Evolutionary conservation across 2,329 filamentous ascomycete species (phyloP).

Genomic region (Paraconiothyrium sp.): DNA sequence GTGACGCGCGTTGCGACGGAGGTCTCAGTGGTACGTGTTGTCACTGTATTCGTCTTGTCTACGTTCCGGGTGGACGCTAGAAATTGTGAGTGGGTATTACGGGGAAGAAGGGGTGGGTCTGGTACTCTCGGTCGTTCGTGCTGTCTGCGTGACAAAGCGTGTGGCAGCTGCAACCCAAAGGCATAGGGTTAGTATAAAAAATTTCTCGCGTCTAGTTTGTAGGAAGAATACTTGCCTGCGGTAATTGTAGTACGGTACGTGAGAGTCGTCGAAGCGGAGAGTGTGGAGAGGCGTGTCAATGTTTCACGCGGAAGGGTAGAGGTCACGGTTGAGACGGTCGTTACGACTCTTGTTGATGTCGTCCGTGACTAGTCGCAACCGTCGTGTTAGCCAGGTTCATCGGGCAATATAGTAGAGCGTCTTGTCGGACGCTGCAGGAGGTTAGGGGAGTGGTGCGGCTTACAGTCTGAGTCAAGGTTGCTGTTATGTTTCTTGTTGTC

Average conservation of each 20-base stretch:
- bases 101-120: not conserved
- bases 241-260: not conserved
- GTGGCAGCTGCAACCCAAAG: not conserved
- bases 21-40: not conserved
- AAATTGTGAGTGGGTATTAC: not conserved
- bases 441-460: not conserved
- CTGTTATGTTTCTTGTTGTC: not conserved
- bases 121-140: too few species aligned
- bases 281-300: not conserved
- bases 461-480: conserved; percentile 8
- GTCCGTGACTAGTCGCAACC: not conserved
- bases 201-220: not conserved
- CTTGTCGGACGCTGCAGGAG: not conserved
- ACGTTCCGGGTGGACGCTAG: not conserved
- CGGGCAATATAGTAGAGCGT: not conserved
- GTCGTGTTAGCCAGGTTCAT: not conserved
- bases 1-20: not conserved
- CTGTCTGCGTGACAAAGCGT: not conserved
- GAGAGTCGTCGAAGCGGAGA: conserved; percentile 3
- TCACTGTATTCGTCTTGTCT: not conserved
- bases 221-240: not conserved
- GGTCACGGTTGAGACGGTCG: not conserved
- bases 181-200: too few species aligned
- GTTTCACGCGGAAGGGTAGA: not conserved
- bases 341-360: conserved; percentile 5